A percentile compares a stretch with the other conserved stretches of the same genome.
These are phyloP conservation scores for Cystobasidium onofrii DNA, from an alignment of 768 basidiomycete genomes.

Conservation along the genomic window DNA sequence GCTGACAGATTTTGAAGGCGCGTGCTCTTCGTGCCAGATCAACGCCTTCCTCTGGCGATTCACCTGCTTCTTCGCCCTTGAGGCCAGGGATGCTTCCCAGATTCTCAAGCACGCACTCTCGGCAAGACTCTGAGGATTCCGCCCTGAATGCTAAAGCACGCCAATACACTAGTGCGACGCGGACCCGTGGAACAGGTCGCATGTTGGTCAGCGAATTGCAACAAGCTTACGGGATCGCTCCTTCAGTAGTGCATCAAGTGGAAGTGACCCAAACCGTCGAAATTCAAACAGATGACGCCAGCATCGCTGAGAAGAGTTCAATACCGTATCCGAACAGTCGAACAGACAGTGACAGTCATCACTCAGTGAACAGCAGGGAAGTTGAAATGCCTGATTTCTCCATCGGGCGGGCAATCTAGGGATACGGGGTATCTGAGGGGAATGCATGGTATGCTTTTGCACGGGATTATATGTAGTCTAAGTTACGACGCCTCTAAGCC, in stretches of 20 bases:
- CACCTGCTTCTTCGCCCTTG: not conserved
- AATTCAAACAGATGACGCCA: not conserved
- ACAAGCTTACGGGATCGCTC: not conserved
- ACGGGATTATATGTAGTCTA: not conserved
- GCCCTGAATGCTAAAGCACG: not conserved
- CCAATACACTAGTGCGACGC: not conserved
- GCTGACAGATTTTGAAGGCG: not conserved
- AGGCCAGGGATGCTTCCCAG: not conserved
- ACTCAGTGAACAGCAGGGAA: too few relatives aligned
- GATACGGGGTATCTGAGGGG: not conserved
- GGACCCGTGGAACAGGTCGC: not conserved
- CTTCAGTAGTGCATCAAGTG: slow-evolving; percentile 19
- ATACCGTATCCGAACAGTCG: not conserved
- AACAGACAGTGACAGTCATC: not conserved
- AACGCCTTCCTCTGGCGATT: not conserved
- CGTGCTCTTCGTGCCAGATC: not conserved
- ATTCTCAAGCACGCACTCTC: not conserved
- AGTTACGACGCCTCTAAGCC: not conserved
- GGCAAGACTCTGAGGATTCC: not conserved
- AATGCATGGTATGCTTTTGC: not conserved
- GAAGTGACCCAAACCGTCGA: not conserved
- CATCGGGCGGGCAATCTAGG: not conserved
- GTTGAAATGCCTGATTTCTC: not conserved
- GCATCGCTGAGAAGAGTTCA: not conserved
- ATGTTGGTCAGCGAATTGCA: not conserved